Evolutionary conservation across 176 grass and related monocot species (phyloP), one percentile per base, ranked within the genome.

Genomic region (Eragrostis curvula): DNA sequence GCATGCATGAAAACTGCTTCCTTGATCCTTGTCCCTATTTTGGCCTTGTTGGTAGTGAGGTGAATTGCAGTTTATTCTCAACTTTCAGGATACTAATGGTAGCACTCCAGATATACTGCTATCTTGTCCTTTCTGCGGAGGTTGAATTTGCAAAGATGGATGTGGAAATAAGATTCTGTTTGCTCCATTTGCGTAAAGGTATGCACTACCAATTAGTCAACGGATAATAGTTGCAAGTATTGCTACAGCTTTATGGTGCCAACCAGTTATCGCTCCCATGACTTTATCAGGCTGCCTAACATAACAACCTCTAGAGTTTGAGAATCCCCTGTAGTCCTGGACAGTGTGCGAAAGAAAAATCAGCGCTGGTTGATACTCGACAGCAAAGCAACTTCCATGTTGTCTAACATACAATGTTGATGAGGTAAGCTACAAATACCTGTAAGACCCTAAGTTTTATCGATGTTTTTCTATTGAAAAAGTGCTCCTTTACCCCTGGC

Each of bases 381-480:
- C 77, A 89, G 72, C 90, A 70, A 82, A 88, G 61, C 46, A 59
- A 23, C 79, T 83, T 80, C 81, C 79, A 36, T 89, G 63, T n/a
- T 58, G 59, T 89, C 68, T 84, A 55, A 71, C 66, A 32, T 89
- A 24, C 5, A 87, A 79, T 66, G 63, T 83, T 15, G 73, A 80
- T 82, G 70, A 74, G 88, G 58, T 57, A 27, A 28, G 25, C 73
- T 39, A 68, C 57, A 77, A 80, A 78, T 69, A n/a, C 32, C 17
- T 52, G 17, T 18, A 64, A 78, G 59, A 51, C 61, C 17, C 7
- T 66, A 79, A 17, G 27, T 30, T 18, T 29, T 32, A 28, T 65
- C 17, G 0, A 16, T 66, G 59, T 71, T 28, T 58, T 51, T 24
- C 17, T 68, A 48, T 11, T 30, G 28, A 0, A 5, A 30, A 25